A percentile compares a stretch with the other conserved stretches of the same genome.
Evolutionary conservation across 768 basidiomycete genomes (phyloP).

Genomic region (Tulasnella sp.): DNA sequence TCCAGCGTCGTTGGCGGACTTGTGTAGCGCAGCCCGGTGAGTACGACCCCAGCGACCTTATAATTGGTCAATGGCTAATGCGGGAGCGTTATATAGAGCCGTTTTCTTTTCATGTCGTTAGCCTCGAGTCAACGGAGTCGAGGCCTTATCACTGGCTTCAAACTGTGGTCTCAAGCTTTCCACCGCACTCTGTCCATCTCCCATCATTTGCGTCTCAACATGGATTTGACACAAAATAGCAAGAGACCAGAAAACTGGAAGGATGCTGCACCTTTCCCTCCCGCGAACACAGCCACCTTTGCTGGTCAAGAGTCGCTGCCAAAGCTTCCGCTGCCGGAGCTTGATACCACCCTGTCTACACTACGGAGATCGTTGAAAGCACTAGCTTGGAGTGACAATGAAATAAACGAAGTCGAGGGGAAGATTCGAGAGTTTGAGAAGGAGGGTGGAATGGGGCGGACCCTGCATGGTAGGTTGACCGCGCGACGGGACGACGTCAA

Average conservation of each 20-base stretch:
- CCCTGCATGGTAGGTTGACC: slow-evolving; percentile 57
- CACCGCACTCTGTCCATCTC: background rate
- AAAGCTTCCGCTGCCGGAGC: slow-evolving; percentile 65
- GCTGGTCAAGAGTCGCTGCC: slow-evolving; percentile 56
- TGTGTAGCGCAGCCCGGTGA: background rate
- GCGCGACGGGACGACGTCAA: slow-evolving; percentile 44
- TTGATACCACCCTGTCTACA: slow-evolving; percentile 55
- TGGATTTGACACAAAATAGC: slow-evolving; percentile 10
- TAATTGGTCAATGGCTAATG: background rate
- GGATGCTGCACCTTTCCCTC: slow-evolving; percentile 51
- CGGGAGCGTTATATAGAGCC: background rate
- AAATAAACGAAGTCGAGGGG: slow-evolving; percentile 45
- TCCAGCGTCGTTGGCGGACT: background rate
- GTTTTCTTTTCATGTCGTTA: background rate
- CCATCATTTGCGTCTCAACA: background rate
- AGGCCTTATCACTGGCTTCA: background rate
- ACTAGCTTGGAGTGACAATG: slow-evolving; percentile 55
- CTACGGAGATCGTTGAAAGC: slow-evolving; percentile 67
- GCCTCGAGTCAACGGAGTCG: background rate
- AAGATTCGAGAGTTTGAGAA: slow-evolving; percentile 65
- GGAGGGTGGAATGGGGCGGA: slow-evolving; percentile 31
- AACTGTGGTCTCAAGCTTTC: background rate
- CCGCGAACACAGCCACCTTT: slow-evolving; percentile 52
- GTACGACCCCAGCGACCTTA: background rate
- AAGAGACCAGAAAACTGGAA: slow-evolving; percentile 51